Conservation (phyloP, 805 yeast species). For the Tetrapisispora arboricola region DNA sequence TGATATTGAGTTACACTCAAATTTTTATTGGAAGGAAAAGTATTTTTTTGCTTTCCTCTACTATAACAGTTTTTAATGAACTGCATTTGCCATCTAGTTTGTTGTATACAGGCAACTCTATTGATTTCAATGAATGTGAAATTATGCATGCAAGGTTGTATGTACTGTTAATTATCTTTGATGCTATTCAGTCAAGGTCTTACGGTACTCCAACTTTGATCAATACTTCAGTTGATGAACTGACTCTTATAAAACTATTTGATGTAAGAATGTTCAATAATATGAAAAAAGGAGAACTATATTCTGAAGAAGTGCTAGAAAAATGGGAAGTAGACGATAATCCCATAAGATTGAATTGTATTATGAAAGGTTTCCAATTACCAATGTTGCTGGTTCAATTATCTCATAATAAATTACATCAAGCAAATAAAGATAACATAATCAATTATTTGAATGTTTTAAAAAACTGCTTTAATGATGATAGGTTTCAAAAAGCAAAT, state of each 20-base stretch:
- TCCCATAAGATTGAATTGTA: slow-evolving; percentile 13
- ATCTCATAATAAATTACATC: slow-evolving; percentile 11
- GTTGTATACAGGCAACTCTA: not conserved
- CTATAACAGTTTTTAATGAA: slow-evolving; percentile 49
- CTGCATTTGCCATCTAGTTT: slow-evolving; percentile 38
- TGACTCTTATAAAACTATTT: slow-evolving; percentile 9
- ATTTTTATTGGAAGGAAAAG: slow-evolving; percentile 50
- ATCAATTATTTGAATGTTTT: not conserved
- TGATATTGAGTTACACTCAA: slow-evolving; percentile 44
- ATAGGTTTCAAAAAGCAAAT: not conserved
- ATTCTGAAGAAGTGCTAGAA: not conserved
- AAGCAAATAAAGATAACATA: not conserved
- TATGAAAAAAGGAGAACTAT: not conserved
- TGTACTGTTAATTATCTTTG: slow-evolving; percentile 38
- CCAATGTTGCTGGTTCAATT: slow-evolving; percentile 20
- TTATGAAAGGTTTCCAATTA: slow-evolving; percentile 18
- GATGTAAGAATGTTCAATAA: not conserved
- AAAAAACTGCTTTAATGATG: not conserved
- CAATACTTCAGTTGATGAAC: slow-evolving; percentile 18
- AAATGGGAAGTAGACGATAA: slow-evolving; percentile 26
- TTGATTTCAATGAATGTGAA: slow-evolving; percentile 18
- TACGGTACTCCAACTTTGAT: slow-evolving; percentile 38
- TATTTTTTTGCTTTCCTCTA: slow-evolving; percentile 45
- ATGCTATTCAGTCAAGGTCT: slow-evolving; percentile 41
- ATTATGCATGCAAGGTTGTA: slow-evolving; percentile 36